phyloP scores from a whole-genome alignment of 306 rosid species.

The Cicer pinnatifidum region DNA sequence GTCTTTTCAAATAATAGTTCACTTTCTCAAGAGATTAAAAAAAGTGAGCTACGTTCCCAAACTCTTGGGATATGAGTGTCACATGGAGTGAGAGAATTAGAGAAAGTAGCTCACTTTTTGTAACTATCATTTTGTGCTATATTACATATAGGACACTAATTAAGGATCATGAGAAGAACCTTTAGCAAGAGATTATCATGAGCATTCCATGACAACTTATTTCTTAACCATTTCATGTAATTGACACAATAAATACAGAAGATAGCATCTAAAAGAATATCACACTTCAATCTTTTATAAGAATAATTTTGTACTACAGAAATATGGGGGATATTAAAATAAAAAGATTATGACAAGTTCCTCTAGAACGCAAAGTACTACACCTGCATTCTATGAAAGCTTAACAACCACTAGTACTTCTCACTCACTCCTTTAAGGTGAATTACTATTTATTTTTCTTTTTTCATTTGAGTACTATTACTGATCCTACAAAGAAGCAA shows the following conservation, averaged over 20 bases:
- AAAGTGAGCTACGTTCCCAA: no score
- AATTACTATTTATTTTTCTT: slow-evolving; percentile 18
- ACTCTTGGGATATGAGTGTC: no score
- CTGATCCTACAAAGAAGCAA: slow-evolving; percentile 29
- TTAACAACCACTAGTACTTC: slow-evolving; percentile 30
- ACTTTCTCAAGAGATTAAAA: no score
- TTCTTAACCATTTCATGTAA: slow-evolving; percentile 20
- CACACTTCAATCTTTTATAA: slow-evolving; percentile 29
- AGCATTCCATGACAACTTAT: slow-evolving; percentile 29
- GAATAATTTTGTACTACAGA: slow-evolving; percentile 7
- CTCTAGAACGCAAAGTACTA: slow-evolving; percentile 23
- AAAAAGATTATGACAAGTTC: slow-evolving; percentile 20
- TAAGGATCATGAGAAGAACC: slow-evolving; percentile 14
- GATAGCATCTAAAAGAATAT: slow-evolving; percentile 18
- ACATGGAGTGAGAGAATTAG: not conserved
- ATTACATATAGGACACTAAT: slow-evolving; percentile 25
- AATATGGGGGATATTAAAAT: slow-evolving; percentile 17
- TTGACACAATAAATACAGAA: slow-evolving; percentile 28
- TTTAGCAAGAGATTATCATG: slow-evolving; percentile 25
- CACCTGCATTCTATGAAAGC: slow-evolving; percentile 2
- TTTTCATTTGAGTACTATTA: slow-evolving; percentile 33
- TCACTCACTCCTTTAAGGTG: slow-evolving; percentile 7
- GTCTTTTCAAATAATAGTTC: no score
- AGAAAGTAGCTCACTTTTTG: not conserved
- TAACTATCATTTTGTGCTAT: slow-evolving; percentile 34